Evolutionary conservation across 2,329 filamentous ascomycete species (phyloP).

Genomic region (Fusarium sarcochroum): DNA sequence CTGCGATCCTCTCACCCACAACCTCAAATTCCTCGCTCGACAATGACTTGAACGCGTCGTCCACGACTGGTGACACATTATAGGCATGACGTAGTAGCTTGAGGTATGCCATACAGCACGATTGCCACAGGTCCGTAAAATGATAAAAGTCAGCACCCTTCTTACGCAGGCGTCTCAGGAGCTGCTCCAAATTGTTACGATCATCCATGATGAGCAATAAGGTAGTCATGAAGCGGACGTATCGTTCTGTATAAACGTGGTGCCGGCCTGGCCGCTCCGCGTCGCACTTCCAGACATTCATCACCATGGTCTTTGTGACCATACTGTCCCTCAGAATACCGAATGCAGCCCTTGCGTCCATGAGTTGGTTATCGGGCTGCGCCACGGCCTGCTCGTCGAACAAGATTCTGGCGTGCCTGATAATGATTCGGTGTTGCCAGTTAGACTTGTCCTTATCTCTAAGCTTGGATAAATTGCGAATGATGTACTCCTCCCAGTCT

Average conservation of each 20-base stretch:
- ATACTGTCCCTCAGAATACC: conserved; percentile 78
- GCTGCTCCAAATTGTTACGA: conserved; percentile 79
- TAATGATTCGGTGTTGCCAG: conserved; percentile 94
- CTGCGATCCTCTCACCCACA: conserved; percentile 66
- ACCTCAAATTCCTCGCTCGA: conserved; percentile 71
- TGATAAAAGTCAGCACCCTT: conserved; percentile 82
- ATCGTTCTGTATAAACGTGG: conserved; percentile 91
- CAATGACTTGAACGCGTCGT: conserved; percentile 69
- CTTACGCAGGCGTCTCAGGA: conserved; percentile 84
- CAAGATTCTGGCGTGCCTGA: conserved; percentile 74
- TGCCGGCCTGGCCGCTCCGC: conserved; percentile 86
- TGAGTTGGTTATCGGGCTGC: conserved; percentile 62
- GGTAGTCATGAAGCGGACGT: conserved; percentile 84
- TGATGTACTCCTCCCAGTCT: conserved; percentile 70
- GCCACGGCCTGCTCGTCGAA: conserved; percentile 60
- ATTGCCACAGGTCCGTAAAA: conserved; percentile 72
- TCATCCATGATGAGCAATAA: conserved; percentile 83
- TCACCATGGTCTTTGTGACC: conserved; percentile 94
- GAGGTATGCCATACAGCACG: conserved; percentile 67
- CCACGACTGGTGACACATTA: conserved; percentile 60
- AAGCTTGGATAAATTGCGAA: conserved; percentile 65
- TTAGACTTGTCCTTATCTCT: conserved; percentile 88
- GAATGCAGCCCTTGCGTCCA: conserved; percentile 83
- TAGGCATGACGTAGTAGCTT: conserved; percentile 66
- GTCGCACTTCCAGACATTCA: conserved; percentile 96